Percentiles rank a stretch among this genome's conserved stretches.
Evolutionary conservation across 2,329 filamentous ascomycete species (phyloP).

Genomic region (Neoscytalidium dimidiatum): DNA sequence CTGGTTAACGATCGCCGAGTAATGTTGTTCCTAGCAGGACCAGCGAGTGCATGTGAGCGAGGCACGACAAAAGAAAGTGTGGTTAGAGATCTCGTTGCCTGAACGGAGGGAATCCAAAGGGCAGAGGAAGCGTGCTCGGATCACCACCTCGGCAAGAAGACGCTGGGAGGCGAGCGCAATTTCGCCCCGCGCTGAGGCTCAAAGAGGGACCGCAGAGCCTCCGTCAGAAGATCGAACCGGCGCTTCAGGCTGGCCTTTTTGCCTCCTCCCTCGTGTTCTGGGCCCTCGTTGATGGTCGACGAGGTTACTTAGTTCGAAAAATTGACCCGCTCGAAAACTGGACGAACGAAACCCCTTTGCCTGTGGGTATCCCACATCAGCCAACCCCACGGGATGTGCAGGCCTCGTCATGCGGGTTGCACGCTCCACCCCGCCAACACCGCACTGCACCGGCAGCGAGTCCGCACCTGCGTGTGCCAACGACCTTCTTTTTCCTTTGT

Average conservation of each 20-base stretch:
- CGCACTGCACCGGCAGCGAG: background rate
- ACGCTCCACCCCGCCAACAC: background rate
- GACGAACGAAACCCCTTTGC: no score
- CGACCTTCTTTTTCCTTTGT: background rate
- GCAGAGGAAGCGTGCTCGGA: background rate
- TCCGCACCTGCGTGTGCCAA: background rate
- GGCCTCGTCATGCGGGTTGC: background rate
- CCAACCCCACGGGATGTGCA: background rate
- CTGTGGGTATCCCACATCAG: slow-evolving; percentile 13
- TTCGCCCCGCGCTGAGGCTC: background rate
- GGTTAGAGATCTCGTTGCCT: background rate
- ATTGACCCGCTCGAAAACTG: background rate
- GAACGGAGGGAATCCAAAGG: background rate
- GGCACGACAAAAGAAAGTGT: background rate
- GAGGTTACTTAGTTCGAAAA: background rate
- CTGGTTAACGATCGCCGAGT: background rate
- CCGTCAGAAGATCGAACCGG: background rate
- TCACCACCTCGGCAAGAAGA: background rate
- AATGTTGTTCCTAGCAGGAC: background rate
- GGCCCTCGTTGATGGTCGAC: background rate
- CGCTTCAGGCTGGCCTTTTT: background rate
- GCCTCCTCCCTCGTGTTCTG: slow-evolving; percentile 1
- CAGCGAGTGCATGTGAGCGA: background rate
- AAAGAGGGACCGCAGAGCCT: slow-evolving; percentile 1
- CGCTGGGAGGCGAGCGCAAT: background rate